Evolutionary conservation across 2,329 filamentous ascomycete genomes (phyloP).

Genomic region (Penicillium sp.): DNA sequence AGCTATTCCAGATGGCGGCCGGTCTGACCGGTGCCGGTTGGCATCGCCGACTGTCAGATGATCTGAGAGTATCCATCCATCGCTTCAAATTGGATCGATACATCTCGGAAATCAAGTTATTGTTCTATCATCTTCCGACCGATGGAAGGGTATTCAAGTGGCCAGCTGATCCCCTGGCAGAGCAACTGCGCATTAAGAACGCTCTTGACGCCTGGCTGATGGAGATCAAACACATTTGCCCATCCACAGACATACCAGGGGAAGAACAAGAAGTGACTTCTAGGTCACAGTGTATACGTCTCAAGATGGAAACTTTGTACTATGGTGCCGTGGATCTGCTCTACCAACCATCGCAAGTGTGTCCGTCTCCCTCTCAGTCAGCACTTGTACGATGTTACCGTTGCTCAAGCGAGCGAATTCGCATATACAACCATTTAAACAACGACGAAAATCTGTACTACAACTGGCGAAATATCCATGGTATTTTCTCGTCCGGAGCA

Average conservation of each 20-base stretch:
- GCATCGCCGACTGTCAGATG: not conserved
- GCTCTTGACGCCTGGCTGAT: constrained; percentile 30
- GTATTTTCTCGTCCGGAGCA: constrained; percentile 44
- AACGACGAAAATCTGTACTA: constrained; percentile 37
- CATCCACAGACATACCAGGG: not conserved
- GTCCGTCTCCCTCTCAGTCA: constrained; percentile 34
- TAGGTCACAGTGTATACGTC: constrained; percentile 18
- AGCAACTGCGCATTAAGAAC: constrained; percentile 26
- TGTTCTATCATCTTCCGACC: constrained; percentile 33
- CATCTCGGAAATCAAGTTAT: constrained; percentile 35
- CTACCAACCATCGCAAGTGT: constrained; percentile 44
- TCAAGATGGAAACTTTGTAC: constrained; percentile 40
- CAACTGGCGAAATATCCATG: constrained; percentile 45
- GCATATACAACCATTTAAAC: constrained; percentile 39
- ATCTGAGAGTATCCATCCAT: constrained; percentile 30
- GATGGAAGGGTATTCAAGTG: constrained; percentile 23
- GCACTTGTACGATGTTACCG: constrained; percentile 39
- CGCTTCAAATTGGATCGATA: constrained; percentile 34
- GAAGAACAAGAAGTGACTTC: constrained; percentile 11
- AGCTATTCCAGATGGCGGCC: not conserved
- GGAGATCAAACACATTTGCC: constrained; percentile 10
- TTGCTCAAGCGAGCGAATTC: constrained; percentile 31
- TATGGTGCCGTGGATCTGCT: constrained; percentile 41
- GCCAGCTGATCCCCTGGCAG: constrained; percentile 24
- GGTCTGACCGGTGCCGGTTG: not conserved